phyloP scores from a whole-genome alignment of 2,329 filamentous ascomycete species.

The Elsinoe australis region DNA sequence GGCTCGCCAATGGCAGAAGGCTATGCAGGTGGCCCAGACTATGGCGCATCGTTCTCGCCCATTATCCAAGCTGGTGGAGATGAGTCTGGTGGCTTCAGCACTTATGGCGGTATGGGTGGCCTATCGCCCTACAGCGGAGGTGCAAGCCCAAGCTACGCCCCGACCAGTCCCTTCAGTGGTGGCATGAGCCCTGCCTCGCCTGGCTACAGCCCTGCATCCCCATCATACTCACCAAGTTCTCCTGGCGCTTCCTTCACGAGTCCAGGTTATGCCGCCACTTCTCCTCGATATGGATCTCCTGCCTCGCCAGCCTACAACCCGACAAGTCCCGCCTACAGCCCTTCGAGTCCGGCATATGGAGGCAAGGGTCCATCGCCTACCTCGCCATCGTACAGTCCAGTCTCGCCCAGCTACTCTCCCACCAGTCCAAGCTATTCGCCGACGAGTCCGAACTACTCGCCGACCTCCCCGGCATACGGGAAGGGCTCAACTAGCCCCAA shows the following conservation, averaged over 20 bases:
- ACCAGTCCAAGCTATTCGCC: slow-evolving; percentile 30
- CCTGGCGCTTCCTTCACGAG: slow-evolving; percentile 50
- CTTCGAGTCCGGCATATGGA: slow-evolving; percentile 30
- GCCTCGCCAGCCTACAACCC: slow-evolving; percentile 45
- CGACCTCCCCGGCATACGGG: slow-evolving; percentile 31
- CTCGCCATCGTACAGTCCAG: slow-evolving; percentile 30
- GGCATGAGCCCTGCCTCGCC: slow-evolving; percentile 53
- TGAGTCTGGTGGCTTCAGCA: slow-evolving; percentile 51
- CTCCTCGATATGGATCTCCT: slow-evolving; percentile 46
- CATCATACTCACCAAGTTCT: slow-evolving; percentile 25
- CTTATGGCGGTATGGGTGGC: slow-evolving; percentile 57
- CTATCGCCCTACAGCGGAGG: slow-evolving; percentile 60
- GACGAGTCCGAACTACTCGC: slow-evolving; percentile 31
- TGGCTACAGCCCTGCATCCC: slow-evolving; percentile 25
- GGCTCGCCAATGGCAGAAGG: slow-evolving; percentile 56
- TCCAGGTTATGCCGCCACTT: slow-evolving; percentile 46
- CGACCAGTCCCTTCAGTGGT: slow-evolving; percentile 68
- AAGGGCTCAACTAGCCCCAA: slow-evolving; percentile 47
- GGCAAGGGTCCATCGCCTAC: slow-evolving; percentile 14
- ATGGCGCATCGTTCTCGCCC: slow-evolving; percentile 61
- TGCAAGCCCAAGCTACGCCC: slow-evolving; percentile 59
- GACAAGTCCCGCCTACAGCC: slow-evolving; percentile 30
- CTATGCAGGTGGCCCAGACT: slow-evolving; percentile 55
- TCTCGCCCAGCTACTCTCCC: slow-evolving; percentile 51
- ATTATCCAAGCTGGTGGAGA: slow-evolving; percentile 60